Percentiles rank a stretch among this genome's conserved stretches.
Evolutionary conservation across 768 basidiomycete species (phyloP).

Genomic region (Lactarius sanguifluus): DNA sequence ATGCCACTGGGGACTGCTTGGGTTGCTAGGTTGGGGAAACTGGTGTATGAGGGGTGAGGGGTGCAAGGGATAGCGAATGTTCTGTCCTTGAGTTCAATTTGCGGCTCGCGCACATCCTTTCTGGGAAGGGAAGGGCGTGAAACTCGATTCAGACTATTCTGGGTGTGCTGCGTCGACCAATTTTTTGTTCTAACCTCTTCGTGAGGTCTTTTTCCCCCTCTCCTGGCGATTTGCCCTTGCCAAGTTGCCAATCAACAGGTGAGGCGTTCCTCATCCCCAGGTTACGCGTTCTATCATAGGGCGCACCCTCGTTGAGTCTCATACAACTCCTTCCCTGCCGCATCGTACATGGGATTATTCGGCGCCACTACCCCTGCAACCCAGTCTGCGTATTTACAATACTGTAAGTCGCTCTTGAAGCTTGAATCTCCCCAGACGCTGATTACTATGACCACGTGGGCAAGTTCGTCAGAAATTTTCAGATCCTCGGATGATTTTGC

Average conservation of each 20-base stretch:
- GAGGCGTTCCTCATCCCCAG: background rate
- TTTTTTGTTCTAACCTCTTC: constrained; percentile 38
- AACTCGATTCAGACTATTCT: constrained; percentile 77
- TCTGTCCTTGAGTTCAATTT: constrained; percentile 66
- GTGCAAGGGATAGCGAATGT: constrained; percentile 21
- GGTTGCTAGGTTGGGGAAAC: constrained; percentile 28
- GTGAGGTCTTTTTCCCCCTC: constrained; percentile 19
- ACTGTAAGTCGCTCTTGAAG: too few relatives aligned
- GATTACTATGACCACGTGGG: too few relatives aligned
- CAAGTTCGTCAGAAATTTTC: too few relatives aligned
- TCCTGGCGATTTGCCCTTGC: background rate
- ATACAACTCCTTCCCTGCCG: too few relatives aligned
- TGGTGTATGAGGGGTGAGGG: constrained; percentile 30
- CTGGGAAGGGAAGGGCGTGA: constrained; percentile 31
- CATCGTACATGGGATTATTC: too few relatives aligned
- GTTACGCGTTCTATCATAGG: background rate
- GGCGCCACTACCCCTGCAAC: too few relatives aligned
- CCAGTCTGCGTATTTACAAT: too few relatives aligned
- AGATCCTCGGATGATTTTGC: too few relatives aligned
- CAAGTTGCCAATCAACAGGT: background rate
- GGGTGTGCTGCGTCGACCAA: constrained; percentile 46
- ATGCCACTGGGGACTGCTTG: background rate
- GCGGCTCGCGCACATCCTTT: constrained; percentile 46
- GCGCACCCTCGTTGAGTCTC: background rate
- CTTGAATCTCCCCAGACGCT: too few relatives aligned